Evolutionary conservation across 345 rosid genomes (phyloP).

Genomic region (Hypericum androsaemum): DNA sequence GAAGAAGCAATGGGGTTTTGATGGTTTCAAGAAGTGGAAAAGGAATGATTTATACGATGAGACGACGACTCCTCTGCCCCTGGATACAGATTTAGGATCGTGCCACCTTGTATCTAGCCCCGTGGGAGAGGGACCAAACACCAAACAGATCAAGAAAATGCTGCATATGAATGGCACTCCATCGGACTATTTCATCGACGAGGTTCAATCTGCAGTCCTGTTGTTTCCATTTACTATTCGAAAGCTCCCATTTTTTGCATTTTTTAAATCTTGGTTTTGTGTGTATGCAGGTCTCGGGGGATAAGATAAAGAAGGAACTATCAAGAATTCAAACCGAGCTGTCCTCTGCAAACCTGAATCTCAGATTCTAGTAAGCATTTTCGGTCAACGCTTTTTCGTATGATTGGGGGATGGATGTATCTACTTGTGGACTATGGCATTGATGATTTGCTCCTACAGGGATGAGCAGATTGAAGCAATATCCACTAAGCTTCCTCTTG

Average conservation of each 20-base stretch:
- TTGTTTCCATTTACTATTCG: neutral
- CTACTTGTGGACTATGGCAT: too few relatives aligned
- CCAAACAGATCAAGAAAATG: constrained; percentile 53
- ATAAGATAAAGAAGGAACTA: constrained; percentile 63
- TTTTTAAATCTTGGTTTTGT: neutral
- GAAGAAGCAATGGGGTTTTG: constrained; percentile 56
- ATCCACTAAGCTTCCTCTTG: constrained; percentile 70
- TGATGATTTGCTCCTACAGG: too few relatives aligned
- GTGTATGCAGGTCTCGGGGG: constrained; percentile 45
- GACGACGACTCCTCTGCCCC: constrained; percentile 47
- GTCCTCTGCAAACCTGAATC: constrained; percentile 38
- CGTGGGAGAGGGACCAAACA: constrained; percentile 55
- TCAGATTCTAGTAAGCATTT: constrained; percentile 9
- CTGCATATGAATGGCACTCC: constrained; percentile 52
- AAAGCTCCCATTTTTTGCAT: neutral
- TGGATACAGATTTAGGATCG: constrained; percentile 24
- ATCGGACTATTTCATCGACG: constrained; percentile 65
- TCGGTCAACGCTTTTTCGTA: too few relatives aligned
- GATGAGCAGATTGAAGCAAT: constrained; percentile 52
- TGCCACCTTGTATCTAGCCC: constrained; percentile 29
- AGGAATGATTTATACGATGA: constrained; percentile 50
- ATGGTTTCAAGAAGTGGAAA: constrained; percentile 62
- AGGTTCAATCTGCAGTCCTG: constrained; percentile 24
- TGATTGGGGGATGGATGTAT: too few relatives aligned
- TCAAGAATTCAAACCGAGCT: constrained; percentile 57